Evolutionary conservation across 140 eudicot genomes (phyloP).

Genomic region (Bidens hawaiensis): DNA sequence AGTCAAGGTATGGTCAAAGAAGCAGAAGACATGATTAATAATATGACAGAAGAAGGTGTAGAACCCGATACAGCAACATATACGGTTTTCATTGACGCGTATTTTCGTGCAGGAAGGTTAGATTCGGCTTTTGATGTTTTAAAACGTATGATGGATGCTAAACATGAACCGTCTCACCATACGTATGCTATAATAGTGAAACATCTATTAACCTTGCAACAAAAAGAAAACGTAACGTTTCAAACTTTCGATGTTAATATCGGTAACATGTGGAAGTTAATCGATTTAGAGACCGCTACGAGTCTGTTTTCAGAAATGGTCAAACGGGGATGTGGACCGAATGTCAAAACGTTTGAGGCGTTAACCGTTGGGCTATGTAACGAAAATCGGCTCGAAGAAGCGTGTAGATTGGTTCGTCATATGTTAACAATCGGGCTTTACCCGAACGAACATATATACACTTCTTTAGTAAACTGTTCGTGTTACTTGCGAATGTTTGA

Average conservation of each 20-base stretch:
- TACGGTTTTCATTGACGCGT: conserved; percentile 74
- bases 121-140: conserved; percentile 48
- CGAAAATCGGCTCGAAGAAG: conserved; percentile 59
- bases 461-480: conserved; percentile 52
- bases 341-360: conserved; percentile 45
- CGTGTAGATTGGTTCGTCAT: conserved; percentile 46
- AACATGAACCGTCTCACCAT: conserved; percentile 63
- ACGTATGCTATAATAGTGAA: conserved; percentile 69
- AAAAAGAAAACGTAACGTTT: conserved; percentile 16
- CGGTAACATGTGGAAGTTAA: conserved; percentile 63
- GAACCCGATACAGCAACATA: conserved; percentile 58
- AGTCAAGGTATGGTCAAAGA: conserved; percentile 65
- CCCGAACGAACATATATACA: conserved; percentile 54
- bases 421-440: conserved; percentile 48
- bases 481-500: conserved; percentile 52
- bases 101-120: conserved; percentile 49
- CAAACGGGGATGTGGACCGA: conserved; percentile 47
- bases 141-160: conserved; percentile 59
- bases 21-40: conserved; percentile 56
- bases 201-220: conserved; percentile 40
- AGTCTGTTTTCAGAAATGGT: conserved; percentile 58
- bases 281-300: conserved; percentile 49
- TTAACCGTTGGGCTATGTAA: conserved; percentile 62
- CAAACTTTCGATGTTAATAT: conserved; percentile 29
- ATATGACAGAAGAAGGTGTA: conserved; percentile 54